phyloP scores from a whole-genome alignment of 2,329 filamentous ascomycete species.

The Colletotrichum simmondsii region DNA sequence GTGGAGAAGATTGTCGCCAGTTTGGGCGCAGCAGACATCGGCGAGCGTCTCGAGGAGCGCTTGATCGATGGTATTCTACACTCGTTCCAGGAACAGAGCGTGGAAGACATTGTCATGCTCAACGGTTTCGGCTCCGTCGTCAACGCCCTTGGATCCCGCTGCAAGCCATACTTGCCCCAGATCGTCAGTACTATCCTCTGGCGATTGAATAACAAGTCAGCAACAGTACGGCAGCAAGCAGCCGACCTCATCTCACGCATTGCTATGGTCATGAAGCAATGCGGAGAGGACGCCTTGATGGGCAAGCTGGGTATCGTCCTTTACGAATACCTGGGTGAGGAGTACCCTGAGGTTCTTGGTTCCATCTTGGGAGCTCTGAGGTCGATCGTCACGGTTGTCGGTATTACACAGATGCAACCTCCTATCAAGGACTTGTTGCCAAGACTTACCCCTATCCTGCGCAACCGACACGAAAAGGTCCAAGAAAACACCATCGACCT shows the following conservation, averaged over 20 bases:
- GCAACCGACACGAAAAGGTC: slow-evolving; percentile 98
- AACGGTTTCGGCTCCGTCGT: slow-evolving; percentile 99
- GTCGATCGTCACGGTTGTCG: slow-evolving; percentile 96
- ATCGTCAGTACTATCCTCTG: slow-evolving; percentile 97
- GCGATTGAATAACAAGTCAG: slow-evolving; percentile 97
- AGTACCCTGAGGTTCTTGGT: slow-evolving; percentile 96
- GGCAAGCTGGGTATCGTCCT: slow-evolving; percentile 93
- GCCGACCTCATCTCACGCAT: slow-evolving; percentile 97
- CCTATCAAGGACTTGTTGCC: slow-evolving; percentile 96
- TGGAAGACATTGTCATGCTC: slow-evolving; percentile 94
- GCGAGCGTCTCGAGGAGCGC: slow-evolving; percentile 90
- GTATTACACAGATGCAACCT: slow-evolving; percentile 97
- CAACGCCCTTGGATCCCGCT: slow-evolving; percentile 91
- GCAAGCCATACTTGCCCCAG: slow-evolving; percentile 96
- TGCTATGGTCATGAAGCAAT: slow-evolving; percentile 99
- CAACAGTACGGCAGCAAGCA: slow-evolving; percentile 95
- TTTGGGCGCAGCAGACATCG: slow-evolving; percentile 92
- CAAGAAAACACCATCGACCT: slow-evolving; percentile 99
- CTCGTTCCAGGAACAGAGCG: slow-evolving; percentile 97
- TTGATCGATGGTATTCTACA: slow-evolving; percentile 95
- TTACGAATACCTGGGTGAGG: slow-evolving; percentile 98
- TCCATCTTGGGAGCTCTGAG: slow-evolving; percentile 95
- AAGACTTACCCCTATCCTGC: slow-evolving; percentile 94
- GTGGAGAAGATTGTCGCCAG: slow-evolving; percentile 96
- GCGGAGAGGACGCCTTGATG: slow-evolving; percentile 94